phyloP scores from a whole-genome alignment of 768 basidiomycete species.

The Harrya chromipes region DNA sequence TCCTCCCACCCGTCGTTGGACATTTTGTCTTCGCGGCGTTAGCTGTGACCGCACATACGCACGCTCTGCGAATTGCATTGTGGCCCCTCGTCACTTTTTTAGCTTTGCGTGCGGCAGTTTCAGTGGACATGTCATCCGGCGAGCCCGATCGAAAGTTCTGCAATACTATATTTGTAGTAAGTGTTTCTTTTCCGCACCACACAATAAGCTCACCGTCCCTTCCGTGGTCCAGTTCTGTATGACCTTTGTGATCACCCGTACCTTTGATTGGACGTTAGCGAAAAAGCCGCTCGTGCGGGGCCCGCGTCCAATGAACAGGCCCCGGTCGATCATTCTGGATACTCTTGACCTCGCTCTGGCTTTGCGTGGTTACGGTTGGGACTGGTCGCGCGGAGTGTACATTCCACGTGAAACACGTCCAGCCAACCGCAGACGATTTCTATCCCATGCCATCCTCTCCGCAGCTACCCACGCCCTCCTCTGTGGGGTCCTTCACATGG shows the following conservation, averaged over 20 bases:
- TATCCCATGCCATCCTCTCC: constrained; percentile 32
- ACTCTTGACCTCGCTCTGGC: constrained; percentile 48
- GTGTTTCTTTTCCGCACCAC: not conserved
- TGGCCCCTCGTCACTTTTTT: constrained; percentile 45
- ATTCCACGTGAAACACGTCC: constrained; percentile 39
- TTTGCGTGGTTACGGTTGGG: constrained; percentile 59
- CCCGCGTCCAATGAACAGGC: not conserved
- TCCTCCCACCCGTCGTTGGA: constrained; percentile 42
- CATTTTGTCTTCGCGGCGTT: constrained; percentile 49
- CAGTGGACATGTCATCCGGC: constrained; percentile 10
- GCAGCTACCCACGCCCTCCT: constrained; percentile 35
- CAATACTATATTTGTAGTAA: constrained; percentile 11
- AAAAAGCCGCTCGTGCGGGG: constrained; percentile 8
- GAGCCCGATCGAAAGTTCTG: not conserved
- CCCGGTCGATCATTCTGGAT: constrained; percentile 25
- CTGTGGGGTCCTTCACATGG: constrained; percentile 47
- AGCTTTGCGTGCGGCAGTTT: constrained; percentile 37
- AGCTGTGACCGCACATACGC: constrained; percentile 45
- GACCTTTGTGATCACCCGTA: constrained; percentile 9
- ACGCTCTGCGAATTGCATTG: constrained; percentile 41
- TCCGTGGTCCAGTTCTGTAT: constrained; percentile 9
- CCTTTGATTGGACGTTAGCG: constrained; percentile 14
- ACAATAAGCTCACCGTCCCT: not conserved
- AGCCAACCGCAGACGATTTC: constrained; percentile 37
- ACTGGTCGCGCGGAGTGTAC: constrained; percentile 41